Evolutionary conservation across 768 basidiomycete species (phyloP).

Genomic region (Pulveroboletus frians): DNA sequence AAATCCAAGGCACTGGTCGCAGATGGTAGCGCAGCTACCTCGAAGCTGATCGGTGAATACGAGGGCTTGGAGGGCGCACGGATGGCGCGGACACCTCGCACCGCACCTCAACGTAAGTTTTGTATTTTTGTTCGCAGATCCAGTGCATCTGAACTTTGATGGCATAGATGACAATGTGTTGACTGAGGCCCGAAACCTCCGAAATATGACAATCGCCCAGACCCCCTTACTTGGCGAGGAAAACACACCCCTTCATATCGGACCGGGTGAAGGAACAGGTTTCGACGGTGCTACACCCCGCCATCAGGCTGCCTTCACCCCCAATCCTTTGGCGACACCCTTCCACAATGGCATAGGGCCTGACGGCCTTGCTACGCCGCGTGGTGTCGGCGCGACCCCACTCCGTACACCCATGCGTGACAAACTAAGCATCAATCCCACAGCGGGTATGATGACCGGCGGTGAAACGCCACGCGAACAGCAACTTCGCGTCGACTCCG

Average conservation of each 20-base stretch:
- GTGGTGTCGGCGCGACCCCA: slow-evolving; percentile 63
- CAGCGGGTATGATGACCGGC: slow-evolving; percentile 48
- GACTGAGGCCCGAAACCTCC: slow-evolving; percentile 91
- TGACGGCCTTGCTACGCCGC: slow-evolving; percentile 51
- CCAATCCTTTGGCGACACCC: slow-evolving; percentile 93
- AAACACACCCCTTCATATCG: slow-evolving; percentile 86
- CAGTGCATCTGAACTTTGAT: slow-evolving; percentile 8
- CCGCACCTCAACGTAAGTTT: slow-evolving; percentile 84
- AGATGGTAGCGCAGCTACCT: slow-evolving; percentile 79
- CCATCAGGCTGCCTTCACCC: slow-evolving; percentile 85
- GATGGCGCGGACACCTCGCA: slow-evolving; percentile 92
- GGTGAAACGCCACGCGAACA: slow-evolving; percentile 77
- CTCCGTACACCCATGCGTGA: slow-evolving; percentile 94
- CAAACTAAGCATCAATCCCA: slow-evolving; percentile 81
- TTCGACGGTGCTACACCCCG: slow-evolving; percentile 95
- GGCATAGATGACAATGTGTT: slow-evolving; percentile 84
- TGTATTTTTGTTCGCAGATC: not conserved
- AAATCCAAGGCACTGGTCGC: slow-evolving; percentile 80
- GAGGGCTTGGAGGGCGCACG: slow-evolving; percentile 81
- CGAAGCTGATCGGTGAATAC: slow-evolving; percentile 86
- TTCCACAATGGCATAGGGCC: slow-evolving; percentile 44
- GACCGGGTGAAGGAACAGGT: slow-evolving; percentile 76
- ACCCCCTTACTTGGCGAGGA: slow-evolving; percentile 96
- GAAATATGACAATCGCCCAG: slow-evolving; percentile 88
- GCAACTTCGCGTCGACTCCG: slow-evolving; percentile 52